phyloP scores from a whole-genome alignment of 2,329 filamentous ascomycete species.

The Stylonectria norvegica region DNA sequence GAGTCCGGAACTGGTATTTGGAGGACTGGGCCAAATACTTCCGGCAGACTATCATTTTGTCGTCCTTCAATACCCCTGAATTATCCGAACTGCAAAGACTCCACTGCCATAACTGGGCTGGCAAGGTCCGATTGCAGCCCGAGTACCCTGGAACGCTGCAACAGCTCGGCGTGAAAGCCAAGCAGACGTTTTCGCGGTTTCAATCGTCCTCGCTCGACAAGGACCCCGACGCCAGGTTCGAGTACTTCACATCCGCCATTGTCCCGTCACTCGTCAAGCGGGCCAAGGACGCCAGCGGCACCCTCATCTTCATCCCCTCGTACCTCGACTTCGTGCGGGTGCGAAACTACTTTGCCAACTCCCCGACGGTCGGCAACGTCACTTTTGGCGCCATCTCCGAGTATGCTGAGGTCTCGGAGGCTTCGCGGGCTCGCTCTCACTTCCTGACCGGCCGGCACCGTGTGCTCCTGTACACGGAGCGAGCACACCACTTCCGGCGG shows the following conservation, averaged over 20 bases:
- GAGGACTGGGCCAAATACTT: constrained; percentile 77
- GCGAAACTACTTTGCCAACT: constrained; percentile 84
- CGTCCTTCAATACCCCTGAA: constrained; percentile 84
- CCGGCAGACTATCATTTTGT: constrained; percentile 80
- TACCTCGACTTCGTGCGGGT: constrained; percentile 95
- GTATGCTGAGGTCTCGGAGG: constrained; percentile 75
- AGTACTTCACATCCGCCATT: constrained; percentile 81
- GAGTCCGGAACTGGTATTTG: constrained; percentile 89
- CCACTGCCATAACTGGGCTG: constrained; percentile 76
- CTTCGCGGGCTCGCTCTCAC: constrained; percentile 79
- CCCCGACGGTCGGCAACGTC: constrained; percentile 50
- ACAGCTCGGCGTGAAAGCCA: constrained; percentile 66
- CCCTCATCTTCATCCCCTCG: constrained; percentile 83
- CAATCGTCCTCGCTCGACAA: constrained; percentile 64
- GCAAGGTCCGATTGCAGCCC: constrained; percentile 70
- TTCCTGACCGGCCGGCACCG: constrained; percentile 80
- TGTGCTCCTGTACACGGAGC: constrained; percentile 85
- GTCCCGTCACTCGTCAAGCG: constrained; percentile 71
- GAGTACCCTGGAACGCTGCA: constrained; percentile 71
- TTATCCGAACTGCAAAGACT: constrained; percentile 74
- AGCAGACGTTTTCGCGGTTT: constrained; percentile 89
- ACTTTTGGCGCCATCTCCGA: constrained; percentile 78
- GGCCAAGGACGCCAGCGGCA: constrained; percentile 61
- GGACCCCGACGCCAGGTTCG: constrained; percentile 86
- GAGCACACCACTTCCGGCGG: constrained; percentile 95